Conservation (phyloP, 495 filamentous ascomycete genomes). For the Aspergillus steynii region DNA sequence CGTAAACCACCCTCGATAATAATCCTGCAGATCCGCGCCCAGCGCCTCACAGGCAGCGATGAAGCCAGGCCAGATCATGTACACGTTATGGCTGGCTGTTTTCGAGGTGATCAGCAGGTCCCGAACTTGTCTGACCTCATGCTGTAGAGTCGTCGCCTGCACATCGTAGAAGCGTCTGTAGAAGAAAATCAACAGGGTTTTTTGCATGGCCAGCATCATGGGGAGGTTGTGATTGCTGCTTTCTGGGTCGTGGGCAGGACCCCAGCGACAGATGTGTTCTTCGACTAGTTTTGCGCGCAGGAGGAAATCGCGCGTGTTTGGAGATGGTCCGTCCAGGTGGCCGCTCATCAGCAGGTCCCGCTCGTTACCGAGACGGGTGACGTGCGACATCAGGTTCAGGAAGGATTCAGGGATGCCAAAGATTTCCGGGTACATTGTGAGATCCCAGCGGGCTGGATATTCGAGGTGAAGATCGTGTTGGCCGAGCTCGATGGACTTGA, state of each 20-base stretch:
- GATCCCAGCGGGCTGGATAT: slow-evolving; percentile 25
- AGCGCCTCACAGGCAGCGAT: slow-evolving; percentile 32
- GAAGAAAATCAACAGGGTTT: slow-evolving; percentile 31
- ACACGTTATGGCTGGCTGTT: slow-evolving; percentile 4
- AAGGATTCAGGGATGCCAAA: slow-evolving; percentile 31
- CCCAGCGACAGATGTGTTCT: slow-evolving; percentile 14
- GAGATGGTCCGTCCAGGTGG: slow-evolving; percentile 9
- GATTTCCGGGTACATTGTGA: slow-evolving; percentile 29
- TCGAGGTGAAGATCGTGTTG: slow-evolving; percentile 33
- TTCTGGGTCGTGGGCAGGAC: slow-evolving; percentile 2
- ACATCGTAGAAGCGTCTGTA: slow-evolving; percentile 33
- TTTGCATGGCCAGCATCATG: slow-evolving; percentile 27
- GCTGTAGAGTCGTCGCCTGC: slow-evolving; percentile 24
- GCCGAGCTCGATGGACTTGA: slow-evolving; percentile 22
- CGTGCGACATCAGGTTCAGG: slow-evolving; percentile 23
- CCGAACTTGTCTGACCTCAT: slow-evolving; percentile 21
- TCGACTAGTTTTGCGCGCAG: slow-evolving; percentile 24
- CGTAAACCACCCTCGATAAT: slow-evolving; percentile 29
- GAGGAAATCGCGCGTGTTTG: slow-evolving; percentile 19
- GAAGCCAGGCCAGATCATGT: slow-evolving; percentile 29
- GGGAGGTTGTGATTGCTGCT: slow-evolving; percentile 16
- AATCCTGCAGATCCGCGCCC: slow-evolving; percentile 21
- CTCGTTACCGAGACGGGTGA: slow-evolving; percentile 30
- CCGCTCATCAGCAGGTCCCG: slow-evolving; percentile 16
- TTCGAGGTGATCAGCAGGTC: slow-evolving; percentile 23